Base-by-base conservation (phyloP, 176 grass and related monocot genomes). In the Bothriochloa decipiens region DNA sequence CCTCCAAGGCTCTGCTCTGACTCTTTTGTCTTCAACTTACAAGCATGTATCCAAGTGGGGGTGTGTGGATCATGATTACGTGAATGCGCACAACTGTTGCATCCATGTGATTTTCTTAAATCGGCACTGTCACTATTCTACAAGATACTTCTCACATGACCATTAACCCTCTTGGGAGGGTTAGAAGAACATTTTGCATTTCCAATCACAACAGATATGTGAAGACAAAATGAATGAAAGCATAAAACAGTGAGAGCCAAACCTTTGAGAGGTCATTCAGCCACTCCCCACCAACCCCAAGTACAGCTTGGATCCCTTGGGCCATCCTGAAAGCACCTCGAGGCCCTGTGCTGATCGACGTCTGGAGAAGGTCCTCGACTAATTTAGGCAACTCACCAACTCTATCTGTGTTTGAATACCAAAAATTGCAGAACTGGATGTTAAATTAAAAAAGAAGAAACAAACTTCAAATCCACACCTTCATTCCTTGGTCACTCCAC, bases 261-360 rank as follows among this genome's bases (percentile, higher is more conserved):
- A 98, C 95, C 89, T 93, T 94, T 8, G 95, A 98, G 32, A 95
- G 74, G 63, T 98, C 95, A 50, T 76, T 98, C 18, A 98, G 82
- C 95, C 92, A 98, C 82, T 98, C 91, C 49, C 89, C 89, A 57
- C 92, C 89, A 40, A 98, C 92, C 29, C 95, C 95, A 72, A 98
- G 79, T 14, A 98, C 68, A 67, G 92, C 91, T 84, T 98, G 95
- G 75, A 98, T 90, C 16, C 95, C 95, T 88, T 98, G 95, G 3
- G 82, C 92, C 68, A 98, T 79, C 62, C 95, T 95, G 42, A 93
- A 49, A 61, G 87, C 91, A 77, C 95, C 95, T 45, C 95, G 91
- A 70, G 95, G 95, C 7, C 95, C 95, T 22, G 95, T 98, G 68
- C 77, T 98, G 81, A 98, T 90, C 18, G 95, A 95, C 4, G 92